Evolutionary conservation across 441 rosid genomes (phyloP).

Genomic region (Sinapis alba): DNA sequence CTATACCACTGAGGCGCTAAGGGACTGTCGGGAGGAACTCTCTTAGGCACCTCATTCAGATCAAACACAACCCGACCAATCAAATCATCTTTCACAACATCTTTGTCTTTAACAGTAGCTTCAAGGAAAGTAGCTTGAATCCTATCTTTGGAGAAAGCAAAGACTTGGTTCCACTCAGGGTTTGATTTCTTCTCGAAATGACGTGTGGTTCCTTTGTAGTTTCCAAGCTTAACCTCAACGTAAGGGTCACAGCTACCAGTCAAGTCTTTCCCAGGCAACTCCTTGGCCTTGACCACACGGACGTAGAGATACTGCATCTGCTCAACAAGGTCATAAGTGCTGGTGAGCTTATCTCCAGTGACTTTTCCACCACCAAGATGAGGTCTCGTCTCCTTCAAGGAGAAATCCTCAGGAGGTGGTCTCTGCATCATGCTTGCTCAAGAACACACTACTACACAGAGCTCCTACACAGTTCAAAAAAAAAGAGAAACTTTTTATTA

Average conservation of each 20-base stretch:
- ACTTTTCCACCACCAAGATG: constrained; percentile 92
- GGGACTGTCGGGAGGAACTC: constrained; percentile 98
- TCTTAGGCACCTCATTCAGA: constrained; percentile 79
- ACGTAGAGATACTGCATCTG: constrained; percentile 97
- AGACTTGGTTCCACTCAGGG: constrained; percentile 96
- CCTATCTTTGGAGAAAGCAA: constrained; percentile 92
- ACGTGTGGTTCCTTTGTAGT: constrained; percentile 84
- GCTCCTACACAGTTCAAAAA: constrained; percentile 19
- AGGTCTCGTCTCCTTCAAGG: constrained; percentile 89
- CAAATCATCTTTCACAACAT: constrained; percentile 83
- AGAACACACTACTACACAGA: constrained; percentile 21
- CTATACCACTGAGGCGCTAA: constrained; percentile 97
- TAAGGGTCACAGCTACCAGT: constrained; percentile 95
- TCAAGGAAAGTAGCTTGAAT: constrained; percentile 85
- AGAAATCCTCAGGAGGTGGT: constrained; percentile 81
- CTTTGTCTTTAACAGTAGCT: constrained; percentile 88
- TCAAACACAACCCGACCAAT: constrained; percentile 82
- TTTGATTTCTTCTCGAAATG: constrained; percentile 88
- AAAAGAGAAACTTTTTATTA: constrained; percentile 16
- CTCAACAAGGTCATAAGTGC: constrained; percentile 96
- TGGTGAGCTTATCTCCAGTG: constrained; percentile 85
- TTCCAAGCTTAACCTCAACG: constrained; percentile 91
- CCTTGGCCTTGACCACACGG: constrained; percentile 95
- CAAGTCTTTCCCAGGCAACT: constrained; percentile 76
- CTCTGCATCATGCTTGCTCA: constrained; percentile 63